Percentiles rank a stretch among this genome's conserved stretches.
phyloP scores from a whole-genome alignment of 257 asterid genomes.

The Solanum commersonii region DNA sequence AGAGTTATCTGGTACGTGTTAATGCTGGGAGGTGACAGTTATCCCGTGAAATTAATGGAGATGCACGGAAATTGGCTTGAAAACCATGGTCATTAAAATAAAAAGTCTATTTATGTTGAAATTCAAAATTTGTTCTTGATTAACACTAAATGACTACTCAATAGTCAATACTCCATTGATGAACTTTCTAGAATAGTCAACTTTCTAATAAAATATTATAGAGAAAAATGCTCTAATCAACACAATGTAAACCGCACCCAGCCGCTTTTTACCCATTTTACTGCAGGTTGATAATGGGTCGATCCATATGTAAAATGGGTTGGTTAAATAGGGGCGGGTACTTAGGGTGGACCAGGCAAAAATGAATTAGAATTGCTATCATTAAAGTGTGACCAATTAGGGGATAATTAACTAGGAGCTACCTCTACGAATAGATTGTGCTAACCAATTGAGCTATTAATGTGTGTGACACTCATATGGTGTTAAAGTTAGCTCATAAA shows the following conservation, averaged over 20 bases:
- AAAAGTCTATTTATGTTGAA: background rate
- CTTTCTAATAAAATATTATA: background rate
- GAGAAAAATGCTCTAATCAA: background rate
- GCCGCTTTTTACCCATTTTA: too few relatives aligned
- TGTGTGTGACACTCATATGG: background rate
- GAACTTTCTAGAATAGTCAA: background rate
- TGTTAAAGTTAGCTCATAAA: background rate
- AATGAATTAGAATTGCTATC: background rate
- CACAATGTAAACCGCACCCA: background rate
- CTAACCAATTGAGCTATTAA: background rate
- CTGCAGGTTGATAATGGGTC: background rate
- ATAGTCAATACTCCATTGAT: background rate
- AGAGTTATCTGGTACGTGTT: too few relatives aligned
- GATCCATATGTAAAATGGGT: background rate
- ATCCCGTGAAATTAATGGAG: too few relatives aligned
- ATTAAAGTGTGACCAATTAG: background rate
- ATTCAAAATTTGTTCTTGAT: background rate
- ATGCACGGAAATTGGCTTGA: background rate
- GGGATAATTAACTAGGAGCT: background rate
- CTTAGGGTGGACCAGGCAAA: background rate
- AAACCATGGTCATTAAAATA: too few relatives aligned
- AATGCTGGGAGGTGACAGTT: background rate
- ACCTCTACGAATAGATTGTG: background rate
- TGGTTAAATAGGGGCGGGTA: background rate
- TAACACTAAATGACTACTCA: background rate